These are phyloP conservation scores for Neonectria punicea DNA, from an alignment of 2,329 filamentous ascomycete genomes.

Conservation along the genomic window DNA sequence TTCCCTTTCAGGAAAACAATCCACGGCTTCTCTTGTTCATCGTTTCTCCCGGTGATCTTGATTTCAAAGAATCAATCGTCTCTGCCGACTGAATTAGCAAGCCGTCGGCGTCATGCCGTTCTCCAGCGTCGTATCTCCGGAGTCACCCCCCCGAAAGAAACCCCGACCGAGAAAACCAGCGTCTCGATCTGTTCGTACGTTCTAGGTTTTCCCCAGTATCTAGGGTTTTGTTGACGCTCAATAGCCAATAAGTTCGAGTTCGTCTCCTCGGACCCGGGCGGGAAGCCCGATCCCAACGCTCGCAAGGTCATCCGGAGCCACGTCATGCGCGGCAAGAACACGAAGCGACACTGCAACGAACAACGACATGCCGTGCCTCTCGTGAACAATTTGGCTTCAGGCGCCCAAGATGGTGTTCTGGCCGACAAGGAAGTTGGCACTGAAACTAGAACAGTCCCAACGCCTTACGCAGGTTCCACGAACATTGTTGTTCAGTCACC, in stretches of 20 bases:
- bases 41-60: neutral
- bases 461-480: neutral
- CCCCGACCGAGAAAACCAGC: constrained; percentile 17
- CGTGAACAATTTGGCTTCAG: neutral
- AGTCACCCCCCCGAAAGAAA: constrained; percentile 4
- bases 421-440: neutral
- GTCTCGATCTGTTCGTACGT: constrained; percentile 18
- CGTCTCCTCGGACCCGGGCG: constrained; percentile 37
- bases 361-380: neutral
- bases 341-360: constrained; percentile 13
- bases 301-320: constrained; percentile 44
- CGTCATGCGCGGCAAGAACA: constrained; percentile 45
- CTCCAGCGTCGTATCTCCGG: constrained; percentile 10
- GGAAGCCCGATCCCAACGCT: constrained; percentile 36
- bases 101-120: too few relatives aligned
- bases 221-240: neutral
- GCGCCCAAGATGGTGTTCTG: neutral
- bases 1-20: constrained; percentile 30
- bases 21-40: neutral
- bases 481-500: constrained; percentile 19
- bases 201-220: neutral
- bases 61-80: neutral
- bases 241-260: constrained; percentile 43
- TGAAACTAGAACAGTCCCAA: too few relatives aligned
- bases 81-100: neutral